Percentiles rank a stretch among this genome's conserved stretches.
Conservation (phyloP, 2,329 filamentous ascomycete genomes). For the Dactylellina cionopaga region DNA sequence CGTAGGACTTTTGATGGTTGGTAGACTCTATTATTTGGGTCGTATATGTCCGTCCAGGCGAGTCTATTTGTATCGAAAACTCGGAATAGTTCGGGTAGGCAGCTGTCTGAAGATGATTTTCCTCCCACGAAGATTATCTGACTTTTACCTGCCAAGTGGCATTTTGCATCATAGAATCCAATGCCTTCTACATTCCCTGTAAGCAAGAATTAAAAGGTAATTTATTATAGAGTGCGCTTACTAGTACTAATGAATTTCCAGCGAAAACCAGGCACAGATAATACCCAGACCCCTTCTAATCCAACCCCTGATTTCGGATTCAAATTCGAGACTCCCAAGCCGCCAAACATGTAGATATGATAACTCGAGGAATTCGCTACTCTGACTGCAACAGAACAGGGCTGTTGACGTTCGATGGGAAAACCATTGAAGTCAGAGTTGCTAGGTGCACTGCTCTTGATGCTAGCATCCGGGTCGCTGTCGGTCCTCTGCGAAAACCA, state of each 20-base stretch:
- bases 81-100: not conserved
- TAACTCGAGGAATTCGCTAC: not conserved
- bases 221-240: not conserved
- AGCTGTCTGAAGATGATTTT: not conserved
- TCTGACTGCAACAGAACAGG: constrained; percentile 7
- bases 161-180: not conserved
- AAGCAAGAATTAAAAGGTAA: not conserved
- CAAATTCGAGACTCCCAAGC: not conserved
- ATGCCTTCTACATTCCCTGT: not conserved
- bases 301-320: not conserved
- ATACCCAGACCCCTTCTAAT: constrained; percentile 16
- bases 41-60: constrained; percentile 3
- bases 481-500: constrained; percentile 17
- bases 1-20: not conserved
- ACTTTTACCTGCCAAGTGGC: constrained; percentile 11
- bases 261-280: constrained; percentile 10
- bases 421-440: not conserved
- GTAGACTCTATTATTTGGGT: not conserved
- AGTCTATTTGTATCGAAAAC: constrained; percentile 19
- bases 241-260: constrained; percentile 16
- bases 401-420: constrained; percentile 8
- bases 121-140: constrained; percentile 6
- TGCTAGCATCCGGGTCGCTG: not conserved
- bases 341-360: constrained; percentile 37
- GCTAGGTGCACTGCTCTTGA: not conserved